A percentile compares a stretch with the other conserved stretches of the same genome.
Conservation (phyloP, 441 rosid genomes). For the Populus hybrid region DNA sequence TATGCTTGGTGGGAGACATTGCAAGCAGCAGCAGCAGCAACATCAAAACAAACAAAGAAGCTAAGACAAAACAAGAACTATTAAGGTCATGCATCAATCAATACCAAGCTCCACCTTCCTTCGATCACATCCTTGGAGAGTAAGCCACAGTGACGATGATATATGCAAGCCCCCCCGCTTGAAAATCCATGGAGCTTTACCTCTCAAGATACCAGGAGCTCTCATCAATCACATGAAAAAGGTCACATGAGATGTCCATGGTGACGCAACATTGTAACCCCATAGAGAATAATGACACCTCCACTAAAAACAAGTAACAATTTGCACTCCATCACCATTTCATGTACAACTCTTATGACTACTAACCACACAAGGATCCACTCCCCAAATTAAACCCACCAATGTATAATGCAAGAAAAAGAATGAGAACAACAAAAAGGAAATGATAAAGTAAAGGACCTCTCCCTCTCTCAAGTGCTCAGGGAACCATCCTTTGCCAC, state of each 20-base stretch:
- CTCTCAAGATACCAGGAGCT: not conserved
- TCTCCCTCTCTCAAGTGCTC: slow-evolving; percentile 23
- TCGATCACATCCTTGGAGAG: not conserved
- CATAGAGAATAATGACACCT: slow-evolving; percentile 19
- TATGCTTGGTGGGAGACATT: not conserved
- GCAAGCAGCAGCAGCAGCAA: not conserved
- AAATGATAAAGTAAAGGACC: slow-evolving; percentile 7
- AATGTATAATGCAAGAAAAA: slow-evolving; percentile 3
- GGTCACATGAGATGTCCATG: slow-evolving; percentile 28
- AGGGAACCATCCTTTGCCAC: slow-evolving; percentile 21
- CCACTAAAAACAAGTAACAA: slow-evolving; percentile 27
- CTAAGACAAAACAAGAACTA: not conserved
- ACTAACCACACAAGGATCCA: not conserved
- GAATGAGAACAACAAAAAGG: slow-evolving; percentile 11
- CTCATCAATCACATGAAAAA: slow-evolving; percentile 10
- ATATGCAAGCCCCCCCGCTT: slow-evolving; percentile 7
- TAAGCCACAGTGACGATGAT: not conserved
- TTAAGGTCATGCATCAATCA: slow-evolving; percentile 15
- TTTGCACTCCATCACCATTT: slow-evolving; percentile 12
- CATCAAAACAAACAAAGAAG: not conserved
- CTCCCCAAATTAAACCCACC: not conserved
- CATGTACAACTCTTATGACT: not conserved
- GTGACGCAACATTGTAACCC: slow-evolving; percentile 19
- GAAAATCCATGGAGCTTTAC: not conserved
- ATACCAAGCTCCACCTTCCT: not conserved